Evolutionary conservation across 495 filamentous ascomycete genomes (phyloP), one percentile per base, ranked within the genome.

Genomic region (Darksidea phi): DNA sequence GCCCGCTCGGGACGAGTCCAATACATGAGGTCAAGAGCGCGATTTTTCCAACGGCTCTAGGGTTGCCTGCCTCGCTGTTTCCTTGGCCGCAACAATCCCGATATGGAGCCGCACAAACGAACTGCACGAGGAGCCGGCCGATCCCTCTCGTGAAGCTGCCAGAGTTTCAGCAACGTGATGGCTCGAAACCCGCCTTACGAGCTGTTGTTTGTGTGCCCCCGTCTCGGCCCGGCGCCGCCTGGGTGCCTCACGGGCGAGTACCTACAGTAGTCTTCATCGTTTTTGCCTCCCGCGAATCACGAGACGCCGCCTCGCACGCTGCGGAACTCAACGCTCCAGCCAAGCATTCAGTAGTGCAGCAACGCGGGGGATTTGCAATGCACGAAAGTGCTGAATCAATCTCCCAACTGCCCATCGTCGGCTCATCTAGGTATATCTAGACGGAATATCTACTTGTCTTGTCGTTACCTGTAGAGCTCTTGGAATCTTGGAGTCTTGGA

Each of bases 41-140:
- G 64, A 63, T 67, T 67, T 67, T 61, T 42, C n/a, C n/a, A n/a
- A n/a, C 24, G 47, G 41, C 32, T 48, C 55, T 45, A 12, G 17
- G 7, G 54, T 62, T 61, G 64, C 52, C 64, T 48, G 58, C 58
- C 38, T 26, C 43, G 15, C 28, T 32, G 28, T 32, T 32, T 32
- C 28, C 28, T 32, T 32, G 28, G 28, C 28, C 28, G 28, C 28
- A 10, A 32, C 28, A 3, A 10, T 10, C 28, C 4, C 28, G 28
- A 56, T 45, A 56, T 32, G 13, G 48, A 32, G 28, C 28, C 28
- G 28, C 28, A 32, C 28, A 32, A 32, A 32, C 28, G n/a, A 32
- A 32, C 28, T 32, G 28, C 28, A 32, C 28, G 28, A 32, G 28
- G 28, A 3, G 28, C 4, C 28, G 28, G 10, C n/a, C 28, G 32